These are phyloP conservation scores for Strobilomyces confusus DNA, from an alignment of 768 basidiomycete genomes.

Conservation along the genomic window DNA sequence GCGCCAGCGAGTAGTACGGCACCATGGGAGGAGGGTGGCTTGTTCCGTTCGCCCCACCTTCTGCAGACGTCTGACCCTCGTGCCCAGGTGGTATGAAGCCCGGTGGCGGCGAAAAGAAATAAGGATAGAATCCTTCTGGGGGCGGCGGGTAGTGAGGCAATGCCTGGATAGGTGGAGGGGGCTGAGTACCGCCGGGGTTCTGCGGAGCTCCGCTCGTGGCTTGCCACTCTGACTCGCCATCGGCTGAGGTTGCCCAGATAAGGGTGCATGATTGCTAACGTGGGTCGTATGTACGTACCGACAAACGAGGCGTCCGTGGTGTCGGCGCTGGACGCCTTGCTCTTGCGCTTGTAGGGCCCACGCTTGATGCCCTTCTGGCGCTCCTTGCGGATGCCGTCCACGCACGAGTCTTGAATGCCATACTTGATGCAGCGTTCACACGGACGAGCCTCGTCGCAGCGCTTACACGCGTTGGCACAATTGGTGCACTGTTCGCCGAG, in stretches of 20 bases:
- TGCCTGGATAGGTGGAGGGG: conserved; percentile 25
- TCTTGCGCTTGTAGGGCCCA: conserved; percentile 55
- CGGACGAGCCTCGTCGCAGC: conserved; percentile 55
- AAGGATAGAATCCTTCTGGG: conserved; percentile 44
- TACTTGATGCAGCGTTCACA: conserved; percentile 65
- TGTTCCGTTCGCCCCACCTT: conserved; percentile 30
- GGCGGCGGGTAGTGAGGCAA: conserved; percentile 32
- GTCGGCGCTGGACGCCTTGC: conserved; percentile 27
- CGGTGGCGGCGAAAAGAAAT: conserved; percentile 36
- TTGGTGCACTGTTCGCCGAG: conserved; percentile 44
- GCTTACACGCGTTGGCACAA: conserved; percentile 54
- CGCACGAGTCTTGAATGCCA: conserved; percentile 51
- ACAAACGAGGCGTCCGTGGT: conserved; percentile 19
- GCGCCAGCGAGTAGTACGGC: conserved; percentile 36
- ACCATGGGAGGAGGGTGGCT: conserved; percentile 30
- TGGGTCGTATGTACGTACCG: conserved; percentile 13
- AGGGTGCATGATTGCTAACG: conserved; percentile 1
- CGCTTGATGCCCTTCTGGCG: conserved; percentile 59
- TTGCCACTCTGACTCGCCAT: conserved; percentile 36
- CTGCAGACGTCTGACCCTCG: conserved; percentile 33
- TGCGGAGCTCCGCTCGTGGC: conserved; percentile 20
- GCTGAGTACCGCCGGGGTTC: conserved; percentile 13
- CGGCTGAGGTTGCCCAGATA: conserved; percentile 14
- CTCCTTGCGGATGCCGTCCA: conserved; percentile 61
- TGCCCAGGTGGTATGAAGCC: conserved; percentile 37